These are phyloP conservation scores for Lithohypha guttulata DNA, from an alignment of 2,329 filamentous ascomycete genomes.

Conservation along the genomic window DNA sequence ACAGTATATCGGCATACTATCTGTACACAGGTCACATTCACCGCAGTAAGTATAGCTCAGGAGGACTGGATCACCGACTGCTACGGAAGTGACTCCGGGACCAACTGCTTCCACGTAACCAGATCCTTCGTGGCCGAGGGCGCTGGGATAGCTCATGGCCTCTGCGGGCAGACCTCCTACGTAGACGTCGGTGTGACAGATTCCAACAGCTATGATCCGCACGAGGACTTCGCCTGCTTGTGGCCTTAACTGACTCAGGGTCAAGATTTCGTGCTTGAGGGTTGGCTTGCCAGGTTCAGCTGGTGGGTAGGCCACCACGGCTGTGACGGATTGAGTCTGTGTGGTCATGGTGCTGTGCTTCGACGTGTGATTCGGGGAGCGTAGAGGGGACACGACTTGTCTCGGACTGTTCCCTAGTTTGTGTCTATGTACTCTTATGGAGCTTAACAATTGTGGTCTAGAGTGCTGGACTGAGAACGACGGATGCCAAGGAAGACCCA, in stretches of 20 bases:
- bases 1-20: slow-evolving; percentile 39
- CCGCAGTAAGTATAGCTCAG: slow-evolving; percentile 40
- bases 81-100: slow-evolving; percentile 30
- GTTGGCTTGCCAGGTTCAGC: not conserved
- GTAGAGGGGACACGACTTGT: too few relatives aligned
- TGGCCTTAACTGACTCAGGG: not conserved
- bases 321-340: not conserved
- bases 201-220: slow-evolving; percentile 43
- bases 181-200: slow-evolving; percentile 46
- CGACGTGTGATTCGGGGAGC: too few relatives aligned
- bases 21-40: slow-evolving; percentile 39
- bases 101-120: slow-evolving; percentile 41
- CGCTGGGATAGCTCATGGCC: slow-evolving; percentile 32
- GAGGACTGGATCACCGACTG: slow-evolving; percentile 37
- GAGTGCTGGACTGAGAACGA: too few relatives aligned
- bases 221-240: slow-evolving; percentile 40
- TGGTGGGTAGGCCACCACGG: slow-evolving; percentile 4
- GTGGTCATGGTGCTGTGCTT: too few relatives aligned
- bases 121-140: slow-evolving; percentile 47
- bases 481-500: too few relatives aligned
- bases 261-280: not conserved
- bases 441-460: too few relatives aligned
- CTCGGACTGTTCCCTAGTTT: too few relatives aligned
- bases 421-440: too few relatives aligned
- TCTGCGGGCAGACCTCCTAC: slow-evolving; percentile 32